A percentile compares a stretch with the other conserved stretches of the same genome.
Evolutionary conservation across 2,329 filamentous ascomycete genomes (phyloP).

Genomic region (Neoarthrinium moseri): DNA sequence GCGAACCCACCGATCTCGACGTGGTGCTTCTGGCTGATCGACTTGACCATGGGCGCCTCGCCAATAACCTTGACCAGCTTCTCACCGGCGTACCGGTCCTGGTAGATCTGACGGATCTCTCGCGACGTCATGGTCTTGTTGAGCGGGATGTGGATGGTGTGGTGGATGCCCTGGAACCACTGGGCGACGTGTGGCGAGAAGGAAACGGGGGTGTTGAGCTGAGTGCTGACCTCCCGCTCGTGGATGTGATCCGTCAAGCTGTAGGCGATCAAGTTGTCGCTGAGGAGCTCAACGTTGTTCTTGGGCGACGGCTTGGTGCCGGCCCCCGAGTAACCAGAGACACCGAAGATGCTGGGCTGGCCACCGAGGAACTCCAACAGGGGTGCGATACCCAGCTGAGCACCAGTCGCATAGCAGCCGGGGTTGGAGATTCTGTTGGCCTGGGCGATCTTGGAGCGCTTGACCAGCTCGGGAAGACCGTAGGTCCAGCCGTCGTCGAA

Average conservation of each 20-base stretch:
- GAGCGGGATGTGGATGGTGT: constrained; percentile 87
- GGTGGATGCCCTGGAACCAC: constrained; percentile 95
- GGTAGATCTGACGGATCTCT: constrained; percentile 91
- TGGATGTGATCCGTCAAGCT: constrained; percentile 92
- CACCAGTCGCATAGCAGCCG: constrained; percentile 92
- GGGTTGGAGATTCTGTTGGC: constrained; percentile 87
- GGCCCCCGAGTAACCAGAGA: constrained; percentile 91
- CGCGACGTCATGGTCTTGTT: constrained; percentile 84
- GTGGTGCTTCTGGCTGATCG: constrained; percentile 80
- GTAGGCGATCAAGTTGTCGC: constrained; percentile 88
- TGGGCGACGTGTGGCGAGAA: constrained; percentile 95
- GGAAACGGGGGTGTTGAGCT: constrained; percentile 71
- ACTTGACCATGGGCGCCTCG: constrained; percentile 81
- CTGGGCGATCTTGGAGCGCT: constrained; percentile 72
- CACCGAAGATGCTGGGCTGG: constrained; percentile 81
- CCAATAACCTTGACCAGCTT: constrained; percentile 91
- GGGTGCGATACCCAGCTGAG: constrained; percentile 85
- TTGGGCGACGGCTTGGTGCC: constrained; percentile 93
- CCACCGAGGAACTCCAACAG: constrained; percentile 74
- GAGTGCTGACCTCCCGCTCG: constrained; percentile 82
- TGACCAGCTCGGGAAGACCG: constrained; percentile 81
- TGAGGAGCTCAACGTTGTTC: constrained; percentile 83
- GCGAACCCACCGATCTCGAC: constrained; percentile 95
- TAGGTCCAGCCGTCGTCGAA: constrained; percentile 88
- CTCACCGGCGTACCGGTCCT: constrained; percentile 94